phyloP scores from a whole-genome alignment of 2,329 filamentous ascomycete genomes.

The Cryphonectria naterciae region DNA sequence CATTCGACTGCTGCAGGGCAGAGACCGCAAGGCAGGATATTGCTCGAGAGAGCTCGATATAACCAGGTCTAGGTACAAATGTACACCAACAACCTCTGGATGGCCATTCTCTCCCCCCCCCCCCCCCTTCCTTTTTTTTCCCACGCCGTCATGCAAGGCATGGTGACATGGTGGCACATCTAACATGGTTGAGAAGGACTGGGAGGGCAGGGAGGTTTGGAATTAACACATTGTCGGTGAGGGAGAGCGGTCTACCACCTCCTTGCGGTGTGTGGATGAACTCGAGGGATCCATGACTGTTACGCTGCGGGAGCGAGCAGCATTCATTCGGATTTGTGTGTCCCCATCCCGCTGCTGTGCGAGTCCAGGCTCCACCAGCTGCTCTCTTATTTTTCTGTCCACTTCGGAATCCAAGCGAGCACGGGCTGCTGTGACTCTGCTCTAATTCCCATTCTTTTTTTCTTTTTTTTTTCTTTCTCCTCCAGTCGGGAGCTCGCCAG shows the following conservation, averaged over 20 bases:
- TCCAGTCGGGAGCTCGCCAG: neutral
- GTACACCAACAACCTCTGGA: neutral
- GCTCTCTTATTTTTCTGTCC: neutral
- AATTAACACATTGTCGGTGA: neutral
- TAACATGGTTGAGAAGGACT: neutral
- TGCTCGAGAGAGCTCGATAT: neutral
- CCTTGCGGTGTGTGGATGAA: neutral
- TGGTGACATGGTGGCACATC: neutral
- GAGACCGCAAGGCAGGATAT: neutral
- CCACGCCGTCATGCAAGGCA: neutral
- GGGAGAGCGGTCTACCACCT: neutral
- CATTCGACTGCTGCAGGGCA: neutral
- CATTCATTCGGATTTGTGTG: neutral
- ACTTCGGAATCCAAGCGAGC: neutral
- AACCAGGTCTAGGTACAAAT: neutral
- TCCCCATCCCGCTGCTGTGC: constrained; percentile 9
- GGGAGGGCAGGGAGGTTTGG: neutral
- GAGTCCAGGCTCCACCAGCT: neutral
- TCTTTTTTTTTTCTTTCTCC: neutral
- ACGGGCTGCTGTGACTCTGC: neutral
- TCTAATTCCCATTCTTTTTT: neutral
- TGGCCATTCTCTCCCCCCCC: neutral
- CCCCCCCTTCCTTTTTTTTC: neutral
- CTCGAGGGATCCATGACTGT: constrained; percentile 3
- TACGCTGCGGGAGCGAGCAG: neutral